A percentile compares a stretch with the other conserved stretches of the same genome.
Evolutionary conservation across 345 rosid genomes (phyloP).

Genomic region (Stellera chamaejasme): DNA sequence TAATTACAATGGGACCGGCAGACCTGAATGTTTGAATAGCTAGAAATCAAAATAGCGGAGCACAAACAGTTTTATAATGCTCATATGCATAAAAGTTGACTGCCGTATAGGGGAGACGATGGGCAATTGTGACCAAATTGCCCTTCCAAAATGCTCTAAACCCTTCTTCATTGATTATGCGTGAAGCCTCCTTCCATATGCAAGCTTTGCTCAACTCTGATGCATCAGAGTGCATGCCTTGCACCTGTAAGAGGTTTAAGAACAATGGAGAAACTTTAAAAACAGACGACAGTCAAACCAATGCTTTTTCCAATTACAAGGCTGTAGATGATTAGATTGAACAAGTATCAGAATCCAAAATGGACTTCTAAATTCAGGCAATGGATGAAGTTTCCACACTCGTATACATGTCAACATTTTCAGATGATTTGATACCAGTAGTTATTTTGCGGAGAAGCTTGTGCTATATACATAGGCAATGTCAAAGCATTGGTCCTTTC

Average conservation of each 20-base stretch:
- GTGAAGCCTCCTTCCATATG: conserved; percentile 81
- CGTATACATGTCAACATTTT: no score
- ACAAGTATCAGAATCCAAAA: no score
- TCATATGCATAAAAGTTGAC: conserved; percentile 83
- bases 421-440: no score
- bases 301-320: no score
- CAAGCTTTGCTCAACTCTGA: conserved; percentile 48
- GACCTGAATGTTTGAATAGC: not conserved
- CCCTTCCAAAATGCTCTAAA: conserved; percentile 97
- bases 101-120: conserved; percentile 85
- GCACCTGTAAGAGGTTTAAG: conserved; percentile 46
- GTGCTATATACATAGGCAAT: no score
- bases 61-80: conserved; percentile 55
- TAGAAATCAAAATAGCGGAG: conserved; percentile 1
- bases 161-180: conserved; percentile 79
- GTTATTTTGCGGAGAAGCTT: no score
- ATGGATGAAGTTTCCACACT: no score
- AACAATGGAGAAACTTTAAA: not conserved
- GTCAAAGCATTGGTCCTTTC: no score
- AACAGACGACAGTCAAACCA: no score
- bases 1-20: not conserved
- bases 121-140: conserved; percentile 80
- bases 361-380: no score
- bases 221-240: conserved; percentile 91
- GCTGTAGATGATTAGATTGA: no score